phyloP scores from a whole-genome alignment of 139 green algal genomes.

The Haematococcus lacustris region DNA sequence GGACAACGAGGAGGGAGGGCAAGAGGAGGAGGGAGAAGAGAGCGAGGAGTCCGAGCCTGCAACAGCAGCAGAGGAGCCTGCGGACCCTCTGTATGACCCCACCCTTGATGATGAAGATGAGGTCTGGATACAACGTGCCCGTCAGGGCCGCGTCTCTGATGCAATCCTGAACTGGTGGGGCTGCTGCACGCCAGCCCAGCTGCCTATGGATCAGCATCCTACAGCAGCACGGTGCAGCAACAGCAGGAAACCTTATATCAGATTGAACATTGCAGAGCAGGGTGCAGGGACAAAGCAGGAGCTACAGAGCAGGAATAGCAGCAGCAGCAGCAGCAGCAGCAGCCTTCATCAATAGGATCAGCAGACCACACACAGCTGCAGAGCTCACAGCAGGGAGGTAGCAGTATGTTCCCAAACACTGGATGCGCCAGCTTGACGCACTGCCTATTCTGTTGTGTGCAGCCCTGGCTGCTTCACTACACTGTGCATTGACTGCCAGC shows the following conservation, averaged over 20 bases:
- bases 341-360: too few species aligned
- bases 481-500: conserved; percentile 66
- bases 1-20: neutral
- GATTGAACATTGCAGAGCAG: too few species aligned
- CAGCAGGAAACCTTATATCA: too few species aligned
- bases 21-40: neutral
- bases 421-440: conserved; percentile 5
- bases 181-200: too few species aligned
- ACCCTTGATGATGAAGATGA: conserved; percentile 42
- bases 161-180: conserved; percentile 54
- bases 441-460: neutral
- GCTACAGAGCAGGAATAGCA: conserved; percentile 58
- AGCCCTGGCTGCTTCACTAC: conserved; percentile 65
- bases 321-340: conserved; percentile 45
- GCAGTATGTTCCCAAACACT: too few species aligned
- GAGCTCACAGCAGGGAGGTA: too few species aligned
- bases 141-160: conserved; percentile 37
- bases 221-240: too few species aligned
- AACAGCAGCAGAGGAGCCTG: neutral
- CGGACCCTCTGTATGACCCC: conserved; percentile 43
- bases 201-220: too few species aligned
- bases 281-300: conserved; percentile 63
- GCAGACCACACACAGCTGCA: conserved; percentile 63
- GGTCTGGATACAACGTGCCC: conserved; percentile 24
- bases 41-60: neutral